A percentile compares a stretch with the other conserved stretches of the same genome.
Evolutionary conservation across 2,329 filamentous ascomycete species (phyloP).

Genomic region (Trichoderma sp.): DNA sequence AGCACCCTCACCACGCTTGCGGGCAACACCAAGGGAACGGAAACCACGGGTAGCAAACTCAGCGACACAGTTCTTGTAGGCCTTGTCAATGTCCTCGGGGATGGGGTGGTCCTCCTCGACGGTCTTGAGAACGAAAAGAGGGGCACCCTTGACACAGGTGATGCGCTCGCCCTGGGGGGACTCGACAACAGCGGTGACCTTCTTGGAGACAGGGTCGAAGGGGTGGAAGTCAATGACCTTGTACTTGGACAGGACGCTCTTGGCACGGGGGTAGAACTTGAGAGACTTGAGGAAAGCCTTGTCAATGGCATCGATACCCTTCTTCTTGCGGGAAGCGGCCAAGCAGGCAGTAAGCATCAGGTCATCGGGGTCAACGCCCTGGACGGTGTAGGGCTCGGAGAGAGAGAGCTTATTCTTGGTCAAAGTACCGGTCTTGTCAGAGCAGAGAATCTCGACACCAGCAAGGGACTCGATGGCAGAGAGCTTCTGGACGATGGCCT

Average conservation of each 20-base stretch:
- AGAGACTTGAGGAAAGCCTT: slow-evolving; percentile 90
- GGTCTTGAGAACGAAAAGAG: slow-evolving; percentile 81
- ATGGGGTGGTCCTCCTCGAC: slow-evolving; percentile 83
- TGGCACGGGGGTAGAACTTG: slow-evolving; percentile 77
- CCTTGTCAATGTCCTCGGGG: slow-evolving; percentile 70
- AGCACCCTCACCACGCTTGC: slow-evolving; percentile 74
- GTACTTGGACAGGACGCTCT: slow-evolving; percentile 77
- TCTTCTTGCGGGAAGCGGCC: slow-evolving; percentile 89
- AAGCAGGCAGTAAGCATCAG: slow-evolving; percentile 91
- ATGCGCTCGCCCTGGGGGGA: slow-evolving; percentile 81
- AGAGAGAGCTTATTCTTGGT: slow-evolving; percentile 94
- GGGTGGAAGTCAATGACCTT: slow-evolving; percentile 80
- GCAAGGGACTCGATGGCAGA: slow-evolving; percentile 88
- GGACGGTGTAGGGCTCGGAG: slow-evolving; percentile 77
- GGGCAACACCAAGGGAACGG: slow-evolving; percentile 88
- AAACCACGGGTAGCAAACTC: slow-evolving; percentile 92
- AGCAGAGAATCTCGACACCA: slow-evolving; percentile 90
- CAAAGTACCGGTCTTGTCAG: slow-evolving; percentile 89
- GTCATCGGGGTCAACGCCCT: slow-evolving; percentile 79
- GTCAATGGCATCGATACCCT: slow-evolving; percentile 92
- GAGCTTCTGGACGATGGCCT: slow-evolving; percentile 90
- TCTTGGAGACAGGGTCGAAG: slow-evolving; percentile 92
- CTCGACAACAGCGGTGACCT: slow-evolving; percentile 80
- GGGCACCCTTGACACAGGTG: slow-evolving; percentile 86
- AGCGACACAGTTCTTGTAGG: slow-evolving; percentile 88